A percentile compares a stretch with the other conserved stretches of the same genome.
Evolutionary conservation across 306 rosid genomes (phyloP).

Genomic region (Aeschynomene evenia): DNA sequence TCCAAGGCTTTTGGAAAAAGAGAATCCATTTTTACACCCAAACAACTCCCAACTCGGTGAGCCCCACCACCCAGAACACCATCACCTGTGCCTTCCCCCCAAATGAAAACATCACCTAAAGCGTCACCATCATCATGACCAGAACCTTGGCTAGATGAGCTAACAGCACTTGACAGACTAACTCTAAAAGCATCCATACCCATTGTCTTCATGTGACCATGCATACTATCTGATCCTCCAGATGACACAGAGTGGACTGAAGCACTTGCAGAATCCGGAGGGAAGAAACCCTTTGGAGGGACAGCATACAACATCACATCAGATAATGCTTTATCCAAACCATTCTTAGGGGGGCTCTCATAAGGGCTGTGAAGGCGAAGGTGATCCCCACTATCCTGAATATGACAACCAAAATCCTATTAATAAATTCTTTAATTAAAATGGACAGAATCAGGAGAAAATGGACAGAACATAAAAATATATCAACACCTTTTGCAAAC

Average conservation of each 20-base stretch:
- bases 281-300: conserved; percentile 90
- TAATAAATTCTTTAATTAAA: conserved; percentile 27
- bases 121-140: conserved; percentile 99
- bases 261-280: conserved; percentile 89
- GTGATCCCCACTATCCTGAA: conserved; percentile 87
- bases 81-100: conserved; percentile 98
- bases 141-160: conserved; percentile 99
- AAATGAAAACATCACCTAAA: conserved; percentile 93
- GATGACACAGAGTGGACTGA: conserved; percentile 95
- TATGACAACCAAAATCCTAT: conserved; percentile 31
- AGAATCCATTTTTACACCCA: conserved; percentile 75
- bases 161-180: conserved; percentile 95
- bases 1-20: conserved; percentile 91
- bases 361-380: conserved; percentile 91
- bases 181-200: conserved; percentile 96
- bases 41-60: conserved; percentile 70
- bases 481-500: conserved; percentile 77
- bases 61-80: conserved; percentile 94
- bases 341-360: conserved; percentile 95
- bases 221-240: conserved; percentile 95
- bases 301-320: conserved; percentile 80
- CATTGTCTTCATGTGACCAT: conserved; percentile 86
- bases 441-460: conserved; percentile 14
- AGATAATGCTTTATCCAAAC: conserved; percentile 81
- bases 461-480: conserved; percentile 11